Evolutionary conservation across 2,329 filamentous ascomycete genomes (phyloP), one percentile per base, ranked within the genome.

Genomic region (Cadophora sp.): DNA sequence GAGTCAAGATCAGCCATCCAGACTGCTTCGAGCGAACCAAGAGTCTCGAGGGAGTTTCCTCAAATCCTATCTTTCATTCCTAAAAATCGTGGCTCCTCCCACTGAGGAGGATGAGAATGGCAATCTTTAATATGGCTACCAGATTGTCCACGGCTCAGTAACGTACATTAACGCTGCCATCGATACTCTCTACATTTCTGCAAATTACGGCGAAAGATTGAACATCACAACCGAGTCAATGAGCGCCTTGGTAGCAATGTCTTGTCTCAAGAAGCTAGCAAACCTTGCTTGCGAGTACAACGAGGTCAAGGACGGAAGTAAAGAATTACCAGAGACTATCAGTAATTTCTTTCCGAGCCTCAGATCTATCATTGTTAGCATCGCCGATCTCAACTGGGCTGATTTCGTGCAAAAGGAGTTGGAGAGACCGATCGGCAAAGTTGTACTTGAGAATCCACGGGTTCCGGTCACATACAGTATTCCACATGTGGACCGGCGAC

Each of bases 141-240:
- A 2, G 4, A n/a, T 20, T 11, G 9, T 22, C n/a, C 45, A n/a
- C n/a, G 59, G 59, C 18, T 53, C 60, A 13, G 24, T 30, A 1
- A 55, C 48, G 3, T 55, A 62, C 14, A 30, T 62, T 18, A n/a
- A 55, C 16, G 48, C 60, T 2, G 0, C 1, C 18, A 45, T 62
- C 20, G 60, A 62, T 16, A 55, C 41, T 9, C 20, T 62, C 36
- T 62, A 62, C 33, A 53, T 62, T 47, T 50, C 22, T 13, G 60
- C 60, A n/a, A 62, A 62, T 18, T 16, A 22, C 1, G 13, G 30
- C 2, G 39, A 53, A 3, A n/a, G 18, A 14, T 13, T 30, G 11
- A 53, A 30, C 14, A 14, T 62, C 20, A 24, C 20, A 2, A 13
- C 20, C 3, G n/a, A 45, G n/a, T 43, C 60, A 2, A 39, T 62